Base-by-base conservation (phyloP, 495 filamentous ascomycete genomes). In the Parmelia sp. region DNA sequence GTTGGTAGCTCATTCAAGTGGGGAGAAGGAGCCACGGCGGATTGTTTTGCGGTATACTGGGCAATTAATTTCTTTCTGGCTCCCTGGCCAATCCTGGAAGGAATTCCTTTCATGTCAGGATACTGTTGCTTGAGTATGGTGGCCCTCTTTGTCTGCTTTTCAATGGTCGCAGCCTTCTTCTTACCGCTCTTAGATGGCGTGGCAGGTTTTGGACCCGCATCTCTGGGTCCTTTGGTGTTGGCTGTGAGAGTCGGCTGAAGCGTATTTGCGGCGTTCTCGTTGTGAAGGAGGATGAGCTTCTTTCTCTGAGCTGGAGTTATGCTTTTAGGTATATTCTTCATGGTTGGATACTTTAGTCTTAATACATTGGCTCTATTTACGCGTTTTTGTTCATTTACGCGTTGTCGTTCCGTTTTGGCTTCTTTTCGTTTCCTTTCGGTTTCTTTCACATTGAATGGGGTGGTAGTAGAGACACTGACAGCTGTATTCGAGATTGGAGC, bases 311-410 rank as follows among this genome's bases (percentile, higher is more conserved):
- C 0, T 51, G 40, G 33, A n/a, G 19, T 58, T 29, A 64, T 5
- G 21, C 44, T 44, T 0, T 44, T 4, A 21, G 62, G 62, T 23
- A 64, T 64, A 35, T 51, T 57, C 27, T 49, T 33, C 62, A 64
- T 64, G 11, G 40, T 39, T 39, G 62, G 62, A 37, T 35, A 64
- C 21, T n/a, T 1, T 15, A 25, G 27, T 31, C 40, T 39, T 29
- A 64, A 40, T 4, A 17, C 23, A 37, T 1, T 25, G 8, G 62
- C 62, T 64, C 62, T 58, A 14, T 2, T 3, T 21, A n/a, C 33
- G 10, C 33, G 0, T 12, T 1, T 19, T n/a, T n/a, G n/a, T n/a
- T n/a, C n/a, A n/a, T n/a, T n/a, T n/a, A n/a, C n/a, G n/a, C n/a
- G n/a, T n/a, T n/a, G n/a, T 37, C 9, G 12, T 23, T 29, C 33